Percentiles rank a stretch among this genome's conserved stretches.
Evolutionary conservation across 2,329 filamentous ascomycete genomes (phyloP).

Genomic region (Didymella segeticola): DNA sequence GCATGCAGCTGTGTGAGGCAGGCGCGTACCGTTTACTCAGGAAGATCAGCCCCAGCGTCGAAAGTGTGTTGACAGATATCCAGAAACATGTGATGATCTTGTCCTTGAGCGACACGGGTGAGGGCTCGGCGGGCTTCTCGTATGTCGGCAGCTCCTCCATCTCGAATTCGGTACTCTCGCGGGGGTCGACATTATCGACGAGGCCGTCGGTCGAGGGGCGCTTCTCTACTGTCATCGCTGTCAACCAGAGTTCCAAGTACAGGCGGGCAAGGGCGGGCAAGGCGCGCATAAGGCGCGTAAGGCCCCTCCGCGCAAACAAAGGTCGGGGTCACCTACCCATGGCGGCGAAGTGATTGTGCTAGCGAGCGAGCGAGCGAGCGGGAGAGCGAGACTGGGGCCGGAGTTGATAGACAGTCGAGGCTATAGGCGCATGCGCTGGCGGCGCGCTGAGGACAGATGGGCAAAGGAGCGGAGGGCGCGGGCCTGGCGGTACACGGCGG

Average conservation of each 20-base stretch:
- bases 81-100: slow-evolving; percentile 49
- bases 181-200: slow-evolving; percentile 48
- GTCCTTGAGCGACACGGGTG: slow-evolving; percentile 43
- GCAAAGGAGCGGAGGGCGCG: slow-evolving; percentile 23
- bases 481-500: slow-evolving; percentile 21
- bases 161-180: slow-evolving; percentile 37
- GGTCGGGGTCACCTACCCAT: slow-evolving; percentile 36
- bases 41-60: slow-evolving; percentile 54
- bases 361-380: slow-evolving; percentile 29
- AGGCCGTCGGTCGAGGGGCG: slow-evolving; percentile 48
- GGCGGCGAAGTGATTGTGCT: slow-evolving; percentile 21
- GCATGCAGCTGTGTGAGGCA: neutral
- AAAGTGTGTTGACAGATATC: slow-evolving; percentile 54
- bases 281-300: too few species aligned
- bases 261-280: too few species aligned
- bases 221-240: slow-evolving; percentile 42
- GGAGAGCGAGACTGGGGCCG: too few species aligned
- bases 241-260: slow-evolving; percentile 16
- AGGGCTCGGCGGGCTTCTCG: slow-evolving; percentile 38
- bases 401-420: slow-evolving; percentile 12
- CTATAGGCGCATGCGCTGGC: slow-evolving; percentile 38
- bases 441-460: slow-evolving; percentile 20
- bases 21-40: slow-evolving; percentile 55
- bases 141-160: slow-evolving; percentile 45
- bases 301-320: neutral